Base-by-base conservation (phyloP, 257 asterid species). In the Solanum paucissectum region DNA sequence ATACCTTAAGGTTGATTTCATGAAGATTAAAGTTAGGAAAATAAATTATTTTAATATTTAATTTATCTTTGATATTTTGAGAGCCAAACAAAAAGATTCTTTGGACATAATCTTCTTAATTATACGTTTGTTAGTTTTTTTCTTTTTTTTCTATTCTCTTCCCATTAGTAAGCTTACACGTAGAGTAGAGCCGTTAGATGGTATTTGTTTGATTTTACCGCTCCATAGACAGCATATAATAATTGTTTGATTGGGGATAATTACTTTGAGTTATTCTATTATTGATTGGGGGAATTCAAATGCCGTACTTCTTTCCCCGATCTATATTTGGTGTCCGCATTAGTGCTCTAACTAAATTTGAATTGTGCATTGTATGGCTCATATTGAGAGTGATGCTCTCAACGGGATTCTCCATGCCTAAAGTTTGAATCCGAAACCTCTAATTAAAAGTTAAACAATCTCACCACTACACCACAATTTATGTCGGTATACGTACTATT, bases 391-490 rank as follows among this genome's bases (percentile, higher is more conserved):
- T 52, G 9, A 52, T 14, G 9, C 62, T 52, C 4, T 52, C 23
- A 16, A 52, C 0, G 3, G 0, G 1, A 18, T 52, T 52, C 60
- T 52, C 21, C 9, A 52, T 52, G 23, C 9, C 9, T 52, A 14
- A 1, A 16, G 8, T 23, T 52, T 52, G 1, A 52, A 52, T 0
- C 23, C 23, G 23, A 52, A 2, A 52, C 0, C 4, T 52, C 3
- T 52, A 52, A 52, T 52, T 16, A 16, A 16, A 16, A 52, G 16
- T 16, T 42, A 0, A 52, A 16, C 21, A 52, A 3, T 52, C 23
- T 16, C 4, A 52, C 1, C 3, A 52, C 23, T 52, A 16, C 1
- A 0, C 0, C 3, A 16, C 60, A 16, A 16, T 16, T 3, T 21
- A 49, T 49, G 21, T 49, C 1, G 0, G 0, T 55, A 55, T 55